Conservation (phyloP, 1,284 basidiomycete genomes). For the Bjerkandera adusta region DNA sequence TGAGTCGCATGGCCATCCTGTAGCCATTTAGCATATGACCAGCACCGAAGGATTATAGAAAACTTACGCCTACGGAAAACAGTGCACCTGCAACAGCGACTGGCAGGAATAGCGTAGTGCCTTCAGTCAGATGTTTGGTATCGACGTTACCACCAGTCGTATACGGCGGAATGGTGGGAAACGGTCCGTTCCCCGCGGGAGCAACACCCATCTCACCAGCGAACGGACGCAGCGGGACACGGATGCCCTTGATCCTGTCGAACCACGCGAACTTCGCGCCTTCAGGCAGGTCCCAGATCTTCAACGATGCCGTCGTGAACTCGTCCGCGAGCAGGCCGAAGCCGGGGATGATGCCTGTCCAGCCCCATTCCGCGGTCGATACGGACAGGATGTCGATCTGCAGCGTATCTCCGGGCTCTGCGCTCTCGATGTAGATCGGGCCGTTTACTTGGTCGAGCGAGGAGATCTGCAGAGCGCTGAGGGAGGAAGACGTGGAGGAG, state of each 20-base stretch:
- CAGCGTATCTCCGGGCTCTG: slow-evolving; percentile 54
- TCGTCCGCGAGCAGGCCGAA: slow-evolving; percentile 59
- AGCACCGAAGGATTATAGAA: background rate
- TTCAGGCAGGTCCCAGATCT: slow-evolving; percentile 49
- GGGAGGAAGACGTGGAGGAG: slow-evolving; percentile 35
- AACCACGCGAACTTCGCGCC: slow-evolving; percentile 44
- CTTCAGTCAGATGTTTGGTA: slow-evolving; percentile 50
- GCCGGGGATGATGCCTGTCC: slow-evolving; percentile 56
- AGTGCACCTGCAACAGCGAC: slow-evolving; percentile 59
- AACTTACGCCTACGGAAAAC: slow-evolving; percentile 58
- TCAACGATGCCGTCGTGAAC: slow-evolving; percentile 46
- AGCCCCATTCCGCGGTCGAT: slow-evolving; percentile 56
- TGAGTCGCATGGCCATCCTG: slow-evolving; percentile 66
- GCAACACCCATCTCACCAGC: slow-evolving; percentile 67
- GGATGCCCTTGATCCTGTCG: slow-evolving; percentile 43
- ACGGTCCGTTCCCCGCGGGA: slow-evolving; percentile 46
- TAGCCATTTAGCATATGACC: background rate
- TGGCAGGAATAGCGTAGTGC: slow-evolving; percentile 54
- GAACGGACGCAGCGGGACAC: slow-evolving; percentile 51
- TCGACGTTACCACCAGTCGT: slow-evolving; percentile 61
- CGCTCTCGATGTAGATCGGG: slow-evolving; percentile 49
- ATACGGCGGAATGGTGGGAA: slow-evolving; percentile 63
- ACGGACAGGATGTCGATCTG: slow-evolving; percentile 54
- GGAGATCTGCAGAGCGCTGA: slow-evolving; percentile 42
- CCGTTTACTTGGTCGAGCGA: slow-evolving; percentile 58